Conservation (phyloP, 1,139 yeast species). For the Kurtzmaniella natalensis region DNA sequence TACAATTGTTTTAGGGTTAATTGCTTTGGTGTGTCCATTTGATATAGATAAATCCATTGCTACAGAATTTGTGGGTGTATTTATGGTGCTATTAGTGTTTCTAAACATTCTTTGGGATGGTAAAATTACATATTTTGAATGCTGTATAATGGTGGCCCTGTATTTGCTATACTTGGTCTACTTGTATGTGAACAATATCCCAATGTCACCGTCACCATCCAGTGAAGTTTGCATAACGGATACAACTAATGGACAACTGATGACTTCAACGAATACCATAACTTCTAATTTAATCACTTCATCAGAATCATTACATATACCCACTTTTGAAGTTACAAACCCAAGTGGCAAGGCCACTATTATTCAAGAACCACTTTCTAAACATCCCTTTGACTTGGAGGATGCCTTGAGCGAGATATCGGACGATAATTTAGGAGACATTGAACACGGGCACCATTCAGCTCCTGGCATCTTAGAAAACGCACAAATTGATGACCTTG, state of each 20-base stretch:
- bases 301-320: too few relatives aligned
- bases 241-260: too few relatives aligned
- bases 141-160: slow-evolving; percentile 36
- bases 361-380: too few relatives aligned
- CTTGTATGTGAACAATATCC: background rate
- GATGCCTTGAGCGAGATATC: slow-evolving; percentile 24
- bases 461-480: too few relatives aligned
- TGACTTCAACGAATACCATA: too few relatives aligned
- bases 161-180: slow-evolving; percentile 28
- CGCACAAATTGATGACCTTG: too few relatives aligned
- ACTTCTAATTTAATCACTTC: too few relatives aligned
- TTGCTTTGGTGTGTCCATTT: slow-evolving; percentile 24
- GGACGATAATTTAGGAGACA: slow-evolving; percentile 10
- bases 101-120: slow-evolving; percentile 48
- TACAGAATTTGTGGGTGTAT: slow-evolving; percentile 31
- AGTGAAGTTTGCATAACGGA: too few relatives aligned
- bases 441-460: too few relatives aligned
- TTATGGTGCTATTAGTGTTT: slow-evolving; percentile 33
- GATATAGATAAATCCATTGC: slow-evolving; percentile 19
- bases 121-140: slow-evolving; percentile 42
- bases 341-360: too few relatives aligned
- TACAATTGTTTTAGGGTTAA: slow-evolving; percentile 34
- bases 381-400: slow-evolving; percentile 23
- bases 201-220: too few relatives aligned
- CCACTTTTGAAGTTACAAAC: background rate